These are phyloP conservation scores for Mycena rebaudengoi DNA, from an alignment of 768 basidiomycete genomes.

Conservation along the genomic window DNA sequence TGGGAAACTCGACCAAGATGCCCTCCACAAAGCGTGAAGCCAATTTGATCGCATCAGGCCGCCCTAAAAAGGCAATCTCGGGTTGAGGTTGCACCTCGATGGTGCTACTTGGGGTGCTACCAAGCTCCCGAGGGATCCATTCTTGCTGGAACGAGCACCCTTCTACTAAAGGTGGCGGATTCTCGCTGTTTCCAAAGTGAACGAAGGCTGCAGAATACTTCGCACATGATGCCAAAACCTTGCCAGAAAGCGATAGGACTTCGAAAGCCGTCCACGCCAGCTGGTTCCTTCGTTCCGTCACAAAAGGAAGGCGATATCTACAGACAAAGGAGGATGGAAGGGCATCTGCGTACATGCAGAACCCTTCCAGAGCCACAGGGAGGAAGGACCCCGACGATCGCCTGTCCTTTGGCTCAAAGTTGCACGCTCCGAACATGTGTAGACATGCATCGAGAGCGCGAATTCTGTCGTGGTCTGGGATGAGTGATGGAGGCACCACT, in stretches of 20 bases:
- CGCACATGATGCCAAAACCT: conserved; percentile 40
- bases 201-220: conserved; percentile 46
- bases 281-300: conserved; percentile 35
- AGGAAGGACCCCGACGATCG: conserved; percentile 41
- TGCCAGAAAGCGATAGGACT: conserved; percentile 38
- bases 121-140: conserved; percentile 5
- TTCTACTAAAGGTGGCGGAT: too few species aligned
- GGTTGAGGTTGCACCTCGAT: too few species aligned
- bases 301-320: conserved; percentile 43
- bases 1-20: too few species aligned
- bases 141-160: not conserved
- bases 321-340: conserved; percentile 43
- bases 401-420: conserved; percentile 26
- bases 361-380: conserved; percentile 43
- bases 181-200: conserved; percentile 20
- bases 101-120: not conserved
- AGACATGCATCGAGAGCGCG: conserved; percentile 45
- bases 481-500: conserved; percentile 28
- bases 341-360: conserved; percentile 31
- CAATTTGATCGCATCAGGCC: not conserved
- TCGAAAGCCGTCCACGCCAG: conserved; percentile 39
- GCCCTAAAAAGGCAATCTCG: not conserved
- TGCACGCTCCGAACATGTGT: conserved; percentile 42
- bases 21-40: not conserved
- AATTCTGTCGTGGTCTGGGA: conserved; percentile 38